These are phyloP conservation scores for Rhodofomes roseus DNA, from an alignment of 1,284 basidiomycete species.

Conservation along the genomic window DNA sequence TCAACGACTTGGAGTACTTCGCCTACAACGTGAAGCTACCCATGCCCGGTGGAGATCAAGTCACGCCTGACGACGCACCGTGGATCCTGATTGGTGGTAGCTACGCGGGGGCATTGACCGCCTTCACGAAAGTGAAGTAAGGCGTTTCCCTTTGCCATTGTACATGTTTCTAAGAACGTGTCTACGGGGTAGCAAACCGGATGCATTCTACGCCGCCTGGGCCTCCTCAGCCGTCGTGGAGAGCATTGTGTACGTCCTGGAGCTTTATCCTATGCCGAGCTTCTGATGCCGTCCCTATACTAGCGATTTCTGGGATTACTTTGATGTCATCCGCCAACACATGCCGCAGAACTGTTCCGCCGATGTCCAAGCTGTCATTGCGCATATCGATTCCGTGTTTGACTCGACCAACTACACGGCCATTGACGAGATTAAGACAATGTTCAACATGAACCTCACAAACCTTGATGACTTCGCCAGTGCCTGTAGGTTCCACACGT, in stretches of 20 bases:
- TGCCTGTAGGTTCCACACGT: too few species aligned
- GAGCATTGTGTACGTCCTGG: conserved; percentile 47
- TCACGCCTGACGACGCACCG: conserved; percentile 55
- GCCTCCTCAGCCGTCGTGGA: conserved; percentile 71
- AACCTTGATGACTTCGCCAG: conserved; percentile 69
- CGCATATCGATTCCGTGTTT: conserved; percentile 57
- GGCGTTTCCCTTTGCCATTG: conserved; percentile 10
- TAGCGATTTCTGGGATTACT: conserved; percentile 65
- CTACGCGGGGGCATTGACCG: conserved; percentile 65
- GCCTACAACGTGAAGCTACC: conserved; percentile 61
- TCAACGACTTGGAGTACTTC: conserved; percentile 70
- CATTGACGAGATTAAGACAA: conserved; percentile 48
- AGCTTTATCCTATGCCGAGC: not conserved
- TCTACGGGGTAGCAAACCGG: conserved; percentile 47
- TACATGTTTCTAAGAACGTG: conserved; percentile 2
- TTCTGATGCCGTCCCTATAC: not conserved
- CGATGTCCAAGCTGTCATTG: conserved; percentile 63
- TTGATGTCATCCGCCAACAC: conserved; percentile 61
- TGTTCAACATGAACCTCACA: conserved; percentile 56
- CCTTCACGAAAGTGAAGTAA: conserved; percentile 71
- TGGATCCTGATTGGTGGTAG: conserved; percentile 72
- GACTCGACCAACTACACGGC: conserved; percentile 29
- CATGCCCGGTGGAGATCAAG: conserved; percentile 57
- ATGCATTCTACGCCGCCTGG: conserved; percentile 64
- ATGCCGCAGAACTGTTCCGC: conserved; percentile 75